Evolutionary conservation across 768 basidiomycete species (phyloP).

Genomic region (Amanita phalloides): DNA sequence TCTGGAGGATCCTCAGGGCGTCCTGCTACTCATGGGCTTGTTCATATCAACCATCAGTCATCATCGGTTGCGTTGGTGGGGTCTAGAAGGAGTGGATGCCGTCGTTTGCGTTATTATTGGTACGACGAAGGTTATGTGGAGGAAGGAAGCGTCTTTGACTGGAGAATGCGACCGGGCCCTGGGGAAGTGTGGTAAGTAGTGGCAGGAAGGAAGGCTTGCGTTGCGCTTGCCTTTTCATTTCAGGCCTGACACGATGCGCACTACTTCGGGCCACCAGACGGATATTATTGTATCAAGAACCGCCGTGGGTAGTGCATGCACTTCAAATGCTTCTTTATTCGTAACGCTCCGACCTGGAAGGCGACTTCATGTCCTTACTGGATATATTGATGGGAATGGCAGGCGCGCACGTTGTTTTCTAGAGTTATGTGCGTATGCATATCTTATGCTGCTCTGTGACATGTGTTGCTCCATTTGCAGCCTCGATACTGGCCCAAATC

Average conservation of each 20-base stretch:
- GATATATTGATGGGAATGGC: neutral
- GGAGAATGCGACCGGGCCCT: neutral
- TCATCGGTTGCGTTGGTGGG: neutral
- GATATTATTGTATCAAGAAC: conserved; percentile 6
- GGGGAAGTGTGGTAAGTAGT: neutral
- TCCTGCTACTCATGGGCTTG: neutral
- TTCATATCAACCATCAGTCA: neutral
- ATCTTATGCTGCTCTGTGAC: neutral
- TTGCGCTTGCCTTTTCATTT: neutral
- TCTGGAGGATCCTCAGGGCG: conserved; percentile 3
- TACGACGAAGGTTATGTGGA: neutral
- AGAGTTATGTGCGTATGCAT: neutral
- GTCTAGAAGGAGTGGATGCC: neutral
- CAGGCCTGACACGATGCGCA: neutral
- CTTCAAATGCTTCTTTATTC: conserved; percentile 2
- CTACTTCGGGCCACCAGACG: conserved; percentile 1
- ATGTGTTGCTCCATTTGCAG: neutral
- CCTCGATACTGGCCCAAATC: neutral
- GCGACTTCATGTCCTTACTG: neutral
- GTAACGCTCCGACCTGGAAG: neutral
- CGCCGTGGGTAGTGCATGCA: neutral
- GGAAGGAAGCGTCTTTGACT: neutral
- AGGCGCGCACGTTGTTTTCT: neutral
- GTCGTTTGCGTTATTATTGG: neutral
- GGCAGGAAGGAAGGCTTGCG: neutral